These are phyloP conservation scores for Stipa capillata DNA, from an alignment of 176 grass and related monocot species.

Conservation along the genomic window DNA sequence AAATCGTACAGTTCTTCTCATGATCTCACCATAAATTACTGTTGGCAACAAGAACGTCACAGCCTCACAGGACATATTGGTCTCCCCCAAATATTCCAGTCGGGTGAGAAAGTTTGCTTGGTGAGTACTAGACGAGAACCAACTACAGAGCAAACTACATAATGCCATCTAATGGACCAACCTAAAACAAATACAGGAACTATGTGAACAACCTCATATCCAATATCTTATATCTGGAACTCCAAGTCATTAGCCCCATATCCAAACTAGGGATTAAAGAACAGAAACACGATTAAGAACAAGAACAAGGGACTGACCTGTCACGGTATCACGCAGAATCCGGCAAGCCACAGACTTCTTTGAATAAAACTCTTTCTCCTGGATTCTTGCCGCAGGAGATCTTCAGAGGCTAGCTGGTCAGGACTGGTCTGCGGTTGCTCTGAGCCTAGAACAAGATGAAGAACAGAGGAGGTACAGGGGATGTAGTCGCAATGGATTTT, in stretches of 20 bases:
- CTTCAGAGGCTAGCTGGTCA: neutral
- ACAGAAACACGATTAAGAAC: neutral
- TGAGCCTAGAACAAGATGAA: neutral
- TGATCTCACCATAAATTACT: neutral
- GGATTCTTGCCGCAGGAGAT: neutral
- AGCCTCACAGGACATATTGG: neutral
- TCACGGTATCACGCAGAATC: neutral
- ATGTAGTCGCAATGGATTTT: neutral
- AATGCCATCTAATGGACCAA: neutral
- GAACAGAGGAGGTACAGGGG: neutral
- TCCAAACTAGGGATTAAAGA: neutral
- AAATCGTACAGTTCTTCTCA: neutral
- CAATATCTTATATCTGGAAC: neutral
- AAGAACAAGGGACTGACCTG: too few relatives aligned
- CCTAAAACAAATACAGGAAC: neutral
- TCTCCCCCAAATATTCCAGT: neutral
- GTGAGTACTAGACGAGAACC: neutral
- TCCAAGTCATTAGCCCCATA: neutral
- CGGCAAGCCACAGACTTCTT: neutral
- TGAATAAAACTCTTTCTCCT: neutral
- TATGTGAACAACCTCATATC: neutral
- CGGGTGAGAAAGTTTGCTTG: neutral
- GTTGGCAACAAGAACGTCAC: neutral
- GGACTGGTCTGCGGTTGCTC: too few relatives aligned
- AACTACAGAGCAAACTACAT: neutral